A percentile compares a stretch with the other conserved stretches of the same genome.
phyloP scores from a whole-genome alignment of 208 protist genomes.

The Leishmania amazonensis region DNA sequence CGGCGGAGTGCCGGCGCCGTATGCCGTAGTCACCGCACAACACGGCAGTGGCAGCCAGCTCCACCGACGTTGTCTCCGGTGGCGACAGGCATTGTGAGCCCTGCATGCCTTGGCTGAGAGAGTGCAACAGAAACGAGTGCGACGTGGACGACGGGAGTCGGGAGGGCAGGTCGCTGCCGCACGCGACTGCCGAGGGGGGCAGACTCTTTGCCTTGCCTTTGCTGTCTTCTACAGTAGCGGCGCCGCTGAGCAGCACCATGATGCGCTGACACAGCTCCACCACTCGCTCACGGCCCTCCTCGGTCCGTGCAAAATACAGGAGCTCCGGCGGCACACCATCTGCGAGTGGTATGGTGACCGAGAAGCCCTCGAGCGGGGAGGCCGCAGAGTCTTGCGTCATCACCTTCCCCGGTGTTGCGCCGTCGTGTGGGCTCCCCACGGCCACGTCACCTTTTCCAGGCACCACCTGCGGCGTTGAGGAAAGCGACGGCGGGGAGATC shows the following conservation, averaged over 20 bases:
- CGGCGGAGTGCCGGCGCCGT: slow-evolving; percentile 1
- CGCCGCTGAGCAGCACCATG: slow-evolving; percentile 4
- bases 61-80: slow-evolving; percentile 16
- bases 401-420: neutral
- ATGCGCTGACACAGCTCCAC: slow-evolving; percentile 16
- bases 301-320: neutral
- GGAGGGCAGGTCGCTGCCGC: neutral
- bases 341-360: neutral
- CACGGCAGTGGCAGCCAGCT: neutral
- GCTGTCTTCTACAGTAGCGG: neutral
- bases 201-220: neutral
- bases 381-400: no score
- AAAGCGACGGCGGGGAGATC: slow-evolving; percentile 1
- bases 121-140: neutral
- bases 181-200: neutral
- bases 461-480: neutral
- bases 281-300: slow-evolving; percentile 17
- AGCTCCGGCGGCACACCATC: neutral
- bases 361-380: neutral
- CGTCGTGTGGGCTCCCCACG: neutral
- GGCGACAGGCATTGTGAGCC: slow-evolving; percentile 30
- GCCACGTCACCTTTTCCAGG: neutral
- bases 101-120: slow-evolving; percentile 35
- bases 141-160: neutral
- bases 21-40: neutral